Evolutionary conservation across 495 filamentous ascomycete genomes (phyloP), one percentile per base, ranked within the genome.

Genomic region (Lasiosphaeria hispida): DNA sequence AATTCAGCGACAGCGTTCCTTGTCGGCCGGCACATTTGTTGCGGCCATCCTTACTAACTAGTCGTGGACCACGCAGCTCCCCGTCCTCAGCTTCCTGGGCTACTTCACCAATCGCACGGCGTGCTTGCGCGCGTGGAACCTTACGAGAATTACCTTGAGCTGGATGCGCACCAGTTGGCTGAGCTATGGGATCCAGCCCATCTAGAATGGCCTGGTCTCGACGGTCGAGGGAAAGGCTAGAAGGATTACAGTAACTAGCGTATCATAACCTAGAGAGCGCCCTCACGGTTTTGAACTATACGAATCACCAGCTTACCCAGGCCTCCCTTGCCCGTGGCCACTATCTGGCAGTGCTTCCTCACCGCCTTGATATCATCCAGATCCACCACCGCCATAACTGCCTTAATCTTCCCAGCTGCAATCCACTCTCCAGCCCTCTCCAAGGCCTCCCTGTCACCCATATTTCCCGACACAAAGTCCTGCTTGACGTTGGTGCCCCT

Each of bases 281-380:
- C 39, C 4, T 7, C 13, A n/a, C 39, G 5, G 39, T 41, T 15
- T 6, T 41, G 39, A 15, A 43, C 18, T 10, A 17, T 43, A 2
- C 14, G 40, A 0, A 17, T 15, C 40, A 8, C 40, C 40, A 6
- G 65, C 66, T 83, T 84, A 23, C 83, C 83, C 18, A 83, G 51
- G 3, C 82, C 83, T 0, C 83, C 82, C 56, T 80, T 82, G 3
- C 73, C 75, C 18, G 70, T 71, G 30, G 68, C 72, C 17, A 85
- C 76, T 59, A 74, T 67, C 55, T 76, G 63, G 50, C 77, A 80
- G 13, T 68, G 80, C 36, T 63, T 61, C 57, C 71, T 74, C 1
- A 85, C 68, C 0, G 57, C 69, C 39, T 78, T 66, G 3, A 82
- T 58, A 65, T 85, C 77, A n/a, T 65, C 61, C 33, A 83, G 54